Evolutionary conservation across 768 basidiomycete genomes (phyloP).

Genomic region (Tylopilus sp.): DNA sequence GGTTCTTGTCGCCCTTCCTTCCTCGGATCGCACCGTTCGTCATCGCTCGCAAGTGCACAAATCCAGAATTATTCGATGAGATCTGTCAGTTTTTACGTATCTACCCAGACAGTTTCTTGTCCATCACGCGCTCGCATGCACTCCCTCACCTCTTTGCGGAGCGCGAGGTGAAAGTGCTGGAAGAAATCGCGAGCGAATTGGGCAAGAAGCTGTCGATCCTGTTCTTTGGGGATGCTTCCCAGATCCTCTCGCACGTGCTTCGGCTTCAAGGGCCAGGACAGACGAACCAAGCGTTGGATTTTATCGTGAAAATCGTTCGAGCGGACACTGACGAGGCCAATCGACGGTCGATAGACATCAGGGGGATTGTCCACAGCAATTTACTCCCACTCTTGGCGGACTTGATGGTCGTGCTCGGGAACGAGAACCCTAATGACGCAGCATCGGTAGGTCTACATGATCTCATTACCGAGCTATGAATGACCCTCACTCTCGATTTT

Average conservation of each 20-base stretch:
- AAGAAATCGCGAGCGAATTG: conserved; percentile 56
- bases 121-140: conserved; percentile 57
- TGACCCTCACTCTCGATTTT: conserved; percentile 34
- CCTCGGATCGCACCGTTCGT: conserved; percentile 64
- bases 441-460: conserved; percentile 39
- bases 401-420: conserved; percentile 75
- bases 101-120: conserved; percentile 56
- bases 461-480: conserved; percentile 27
- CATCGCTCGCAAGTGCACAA: conserved; percentile 51
- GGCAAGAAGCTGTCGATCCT: conserved; percentile 43
- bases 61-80: conserved; percentile 60
- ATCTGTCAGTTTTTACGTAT: conserved; percentile 66
- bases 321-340: conserved; percentile 37
- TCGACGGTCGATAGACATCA: conserved; percentile 37
- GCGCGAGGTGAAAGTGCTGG: conserved; percentile 55
- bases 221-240: conserved; percentile 53
- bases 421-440: conserved; percentile 49
- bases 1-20: conserved; percentile 67
- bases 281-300: conserved; percentile 57
- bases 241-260: conserved; percentile 66
- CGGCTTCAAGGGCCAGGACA: conserved; percentile 51
- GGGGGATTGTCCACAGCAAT: conserved; percentile 60
- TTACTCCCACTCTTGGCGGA: conserved; percentile 68
- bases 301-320: conserved; percentile 58
- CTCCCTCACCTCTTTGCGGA: conserved; percentile 68